A percentile compares a stretch with the other conserved stretches of the same genome.
Evolutionary conservation across 306 rosid genomes (phyloP).

Genomic region (Dalbergia oliveri): DNA sequence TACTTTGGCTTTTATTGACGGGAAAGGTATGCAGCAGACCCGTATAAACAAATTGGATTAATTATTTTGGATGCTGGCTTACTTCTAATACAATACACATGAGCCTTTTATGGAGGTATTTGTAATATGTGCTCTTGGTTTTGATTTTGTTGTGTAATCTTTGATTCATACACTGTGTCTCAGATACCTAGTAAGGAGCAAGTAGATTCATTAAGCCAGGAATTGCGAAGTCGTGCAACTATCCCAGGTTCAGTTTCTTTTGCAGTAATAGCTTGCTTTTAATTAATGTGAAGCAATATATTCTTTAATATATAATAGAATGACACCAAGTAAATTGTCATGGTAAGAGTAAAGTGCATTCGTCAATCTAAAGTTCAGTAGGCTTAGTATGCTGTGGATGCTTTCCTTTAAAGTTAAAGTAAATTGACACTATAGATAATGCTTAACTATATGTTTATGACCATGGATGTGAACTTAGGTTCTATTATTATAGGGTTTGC

Average conservation of each 20-base stretch:
- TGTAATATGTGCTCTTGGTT: conserved; percentile 13
- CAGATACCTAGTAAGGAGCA: conserved; percentile 95
- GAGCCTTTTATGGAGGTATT: conserved; percentile 25
- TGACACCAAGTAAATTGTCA: not conserved
- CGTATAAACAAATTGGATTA: conserved; percentile 39
- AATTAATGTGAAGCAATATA: conserved; percentile 28
- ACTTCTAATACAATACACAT: not conserved
- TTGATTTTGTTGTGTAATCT: conserved; percentile 27
- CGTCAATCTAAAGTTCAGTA: conserved; percentile 10
- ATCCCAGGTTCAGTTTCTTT: conserved; percentile 76
- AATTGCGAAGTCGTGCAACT: conserved; percentile 80
- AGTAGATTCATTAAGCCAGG: conserved; percentile 84
- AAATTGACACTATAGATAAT: not conserved
- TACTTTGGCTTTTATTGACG: conserved; percentile 92
- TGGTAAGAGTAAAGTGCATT: not conserved
- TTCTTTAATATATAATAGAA: conserved; percentile 24
- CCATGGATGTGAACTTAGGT: conserved; percentile 16
- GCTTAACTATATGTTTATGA: conserved; percentile 14
- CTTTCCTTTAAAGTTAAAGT: conserved; percentile 16
- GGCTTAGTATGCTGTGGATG: conserved; percentile 19
- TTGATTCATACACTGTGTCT: conserved; percentile 33
- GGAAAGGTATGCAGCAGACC: conserved; percentile 71
- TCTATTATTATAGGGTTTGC: not conserved
- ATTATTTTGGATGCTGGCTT: conserved; percentile 26
- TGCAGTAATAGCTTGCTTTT: conserved; percentile 39